These are phyloP conservation scores for Carex pumila DNA, from an alignment of 176 grass and related monocot genomes.

Conservation along the genomic window DNA sequence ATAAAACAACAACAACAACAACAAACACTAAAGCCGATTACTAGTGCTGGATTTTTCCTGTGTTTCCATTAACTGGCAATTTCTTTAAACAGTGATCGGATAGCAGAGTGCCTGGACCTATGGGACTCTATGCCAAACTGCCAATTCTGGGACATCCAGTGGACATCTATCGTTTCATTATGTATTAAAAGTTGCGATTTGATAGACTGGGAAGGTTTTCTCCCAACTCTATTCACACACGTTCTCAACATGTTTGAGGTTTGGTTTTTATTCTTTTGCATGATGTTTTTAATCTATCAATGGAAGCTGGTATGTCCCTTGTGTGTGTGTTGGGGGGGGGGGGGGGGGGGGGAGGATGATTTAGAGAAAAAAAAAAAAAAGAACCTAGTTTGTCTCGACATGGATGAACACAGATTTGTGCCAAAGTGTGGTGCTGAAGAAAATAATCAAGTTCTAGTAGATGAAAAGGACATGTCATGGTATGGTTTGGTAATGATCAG, in stretches of 20 bases:
- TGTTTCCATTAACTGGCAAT: slow-evolving; percentile 20
- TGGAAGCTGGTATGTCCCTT: neutral
- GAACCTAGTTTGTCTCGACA: neutral
- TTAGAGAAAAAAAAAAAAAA: neutral
- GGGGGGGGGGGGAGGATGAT: neutral
- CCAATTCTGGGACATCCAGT: slow-evolving; percentile 95
- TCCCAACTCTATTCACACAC: slow-evolving; percentile 60
- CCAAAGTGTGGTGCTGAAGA: neutral
- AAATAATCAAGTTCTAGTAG: neutral
- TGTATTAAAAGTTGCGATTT: slow-evolving; percentile 69
- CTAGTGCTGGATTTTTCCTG: neutral
- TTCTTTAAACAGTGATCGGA: slow-evolving; percentile 58
- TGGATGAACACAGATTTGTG: neutral
- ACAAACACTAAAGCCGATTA: neutral
- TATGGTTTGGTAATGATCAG: neutral
- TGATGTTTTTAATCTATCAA: neutral
- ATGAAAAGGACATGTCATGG: neutral
- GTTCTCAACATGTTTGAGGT: slow-evolving; percentile 99
- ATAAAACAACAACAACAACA: neutral
- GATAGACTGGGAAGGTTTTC: slow-evolving; percentile 78
- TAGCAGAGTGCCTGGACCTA: slow-evolving; percentile 60
- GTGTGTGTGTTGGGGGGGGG: no score
- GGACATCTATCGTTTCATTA: slow-evolving; percentile 73
- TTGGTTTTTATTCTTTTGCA: slow-evolving; percentile 3
- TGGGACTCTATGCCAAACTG: slow-evolving; percentile 85